These are phyloP conservation scores for Russula sp. DNA, from an alignment of 768 basidiomycete species.

Conservation along the genomic window DNA sequence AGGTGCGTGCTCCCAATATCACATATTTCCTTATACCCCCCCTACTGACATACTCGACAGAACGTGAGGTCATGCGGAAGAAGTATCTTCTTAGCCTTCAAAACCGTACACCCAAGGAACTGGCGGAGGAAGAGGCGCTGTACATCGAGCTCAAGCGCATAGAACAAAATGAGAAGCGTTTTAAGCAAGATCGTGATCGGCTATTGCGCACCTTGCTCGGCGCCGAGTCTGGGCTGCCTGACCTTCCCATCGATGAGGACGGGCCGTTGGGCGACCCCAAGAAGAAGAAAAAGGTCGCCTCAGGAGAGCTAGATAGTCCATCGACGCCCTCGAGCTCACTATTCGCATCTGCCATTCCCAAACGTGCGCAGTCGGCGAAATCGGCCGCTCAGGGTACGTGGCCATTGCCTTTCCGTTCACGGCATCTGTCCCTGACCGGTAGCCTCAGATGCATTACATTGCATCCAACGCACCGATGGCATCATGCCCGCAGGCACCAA, in stretches of 20 bases:
- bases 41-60: constrained; percentile 32
- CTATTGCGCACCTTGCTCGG: constrained; percentile 78
- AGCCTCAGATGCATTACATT: constrained; percentile 54
- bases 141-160: constrained; percentile 92
- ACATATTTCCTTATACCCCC: background rate
- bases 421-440: constrained; percentile 17
- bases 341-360: constrained; percentile 9
- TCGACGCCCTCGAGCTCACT: constrained; percentile 37
- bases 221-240: constrained; percentile 78
- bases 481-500: constrained; percentile 49
- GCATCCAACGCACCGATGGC: constrained; percentile 63
- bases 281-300: constrained; percentile 47
- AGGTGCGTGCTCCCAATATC: constrained; percentile 38
- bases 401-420: background rate
- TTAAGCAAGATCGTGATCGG: constrained; percentile 84
- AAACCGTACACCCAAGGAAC: constrained; percentile 79
- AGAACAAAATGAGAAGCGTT: constrained; percentile 84
- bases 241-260: constrained; percentile 62
- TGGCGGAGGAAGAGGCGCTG: constrained; percentile 91
- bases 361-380: constrained; percentile 41
- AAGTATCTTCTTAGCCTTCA: constrained; percentile 83
- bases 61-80: constrained; percentile 82
- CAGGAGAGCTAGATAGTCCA: constrained; percentile 38
- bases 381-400: constrained; percentile 51
- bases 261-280: constrained; percentile 39